Conservation (phyloP, 2,329 filamentous ascomycete species). For the Metarhizium humberi region DNA sequence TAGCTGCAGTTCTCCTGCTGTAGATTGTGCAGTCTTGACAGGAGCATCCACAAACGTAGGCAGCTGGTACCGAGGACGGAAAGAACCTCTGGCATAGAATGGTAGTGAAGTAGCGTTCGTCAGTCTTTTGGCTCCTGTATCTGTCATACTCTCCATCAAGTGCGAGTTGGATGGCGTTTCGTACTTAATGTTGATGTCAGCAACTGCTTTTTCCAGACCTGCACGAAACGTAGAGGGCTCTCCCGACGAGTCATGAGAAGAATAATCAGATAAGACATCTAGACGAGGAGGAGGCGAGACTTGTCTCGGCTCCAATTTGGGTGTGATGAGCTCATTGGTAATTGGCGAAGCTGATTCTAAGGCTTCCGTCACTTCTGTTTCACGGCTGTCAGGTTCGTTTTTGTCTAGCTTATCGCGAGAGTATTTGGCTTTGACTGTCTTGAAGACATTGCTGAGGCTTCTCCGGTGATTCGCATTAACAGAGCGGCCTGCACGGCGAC, state of each 20-base stretch:
- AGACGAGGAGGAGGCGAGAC: conserved; percentile 16
- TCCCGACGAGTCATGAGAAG: conserved; percentile 10
- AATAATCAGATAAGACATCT: conserved; percentile 17
- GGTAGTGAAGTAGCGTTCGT: neutral
- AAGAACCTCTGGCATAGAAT: conserved; percentile 4
- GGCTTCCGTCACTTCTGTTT: neutral
- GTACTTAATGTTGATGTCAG: conserved; percentile 20
- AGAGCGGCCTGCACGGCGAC: neutral
- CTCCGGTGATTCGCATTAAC: conserved; percentile 12
- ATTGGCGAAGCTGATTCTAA: neutral
- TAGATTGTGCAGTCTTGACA: conserved; percentile 4
- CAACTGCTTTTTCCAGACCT: conserved; percentile 19
- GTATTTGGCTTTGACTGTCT: conserved; percentile 17
- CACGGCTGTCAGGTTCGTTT: conserved; percentile 1
- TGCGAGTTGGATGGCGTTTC: conserved; percentile 7
- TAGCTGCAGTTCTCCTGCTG: conserved; percentile 7
- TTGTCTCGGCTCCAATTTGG: neutral
- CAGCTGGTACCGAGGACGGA: conserved; percentile 9
- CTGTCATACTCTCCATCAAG: neutral
- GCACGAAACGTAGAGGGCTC: conserved; percentile 18
- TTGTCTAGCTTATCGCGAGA: conserved; percentile 13
- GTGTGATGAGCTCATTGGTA: neutral
- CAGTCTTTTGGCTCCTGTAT: neutral
- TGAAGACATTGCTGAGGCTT: conserved; percentile 21
- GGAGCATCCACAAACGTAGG: conserved; percentile 9